Evolutionary conservation across 169 alveolate species (phyloP).

Genomic region (Plasmodium chabaudi): DNA sequence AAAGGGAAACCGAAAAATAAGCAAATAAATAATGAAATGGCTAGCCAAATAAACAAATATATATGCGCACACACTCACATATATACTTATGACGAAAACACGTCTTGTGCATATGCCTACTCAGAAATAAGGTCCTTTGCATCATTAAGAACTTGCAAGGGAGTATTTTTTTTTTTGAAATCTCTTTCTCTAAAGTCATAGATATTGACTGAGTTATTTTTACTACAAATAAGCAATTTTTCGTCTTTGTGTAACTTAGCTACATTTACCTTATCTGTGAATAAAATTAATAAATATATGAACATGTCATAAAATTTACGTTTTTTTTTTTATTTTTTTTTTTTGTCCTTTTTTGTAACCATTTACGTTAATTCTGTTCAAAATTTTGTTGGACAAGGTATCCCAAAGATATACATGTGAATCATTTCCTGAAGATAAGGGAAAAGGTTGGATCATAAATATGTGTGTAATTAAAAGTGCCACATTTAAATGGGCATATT

Average conservation of each 20-base stretch:
- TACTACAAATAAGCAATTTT: slow-evolving; percentile 53
- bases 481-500: neutral
- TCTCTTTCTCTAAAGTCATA: slow-evolving; percentile 71
- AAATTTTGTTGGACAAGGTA: slow-evolving; percentile 57
- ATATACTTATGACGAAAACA: too few species aligned
- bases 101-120: neutral
- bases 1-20: neutral
- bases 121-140: slow-evolving; percentile 59
- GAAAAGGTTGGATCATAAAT: neutral
- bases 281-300: neutral
- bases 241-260: slow-evolving; percentile 30
- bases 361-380: slow-evolving; percentile 53
- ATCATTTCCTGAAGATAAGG: slow-evolving; percentile 41
- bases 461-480: neutral
- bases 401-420: slow-evolving; percentile 52
- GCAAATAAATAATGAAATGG: neutral
- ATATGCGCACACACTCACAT: too few species aligned
- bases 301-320: neutral
- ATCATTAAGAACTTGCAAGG: slow-evolving; percentile 37
- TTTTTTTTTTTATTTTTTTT: neutral
- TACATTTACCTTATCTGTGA: slow-evolving; percentile 42
- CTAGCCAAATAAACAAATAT: too few species aligned
- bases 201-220: slow-evolving; percentile 30
- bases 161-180: slow-evolving; percentile 57
- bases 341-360: slow-evolving; percentile 17